Evolutionary conservation across 2,329 filamentous ascomycete species (phyloP).

Genomic region (Alternaria ethzedia): DNA sequence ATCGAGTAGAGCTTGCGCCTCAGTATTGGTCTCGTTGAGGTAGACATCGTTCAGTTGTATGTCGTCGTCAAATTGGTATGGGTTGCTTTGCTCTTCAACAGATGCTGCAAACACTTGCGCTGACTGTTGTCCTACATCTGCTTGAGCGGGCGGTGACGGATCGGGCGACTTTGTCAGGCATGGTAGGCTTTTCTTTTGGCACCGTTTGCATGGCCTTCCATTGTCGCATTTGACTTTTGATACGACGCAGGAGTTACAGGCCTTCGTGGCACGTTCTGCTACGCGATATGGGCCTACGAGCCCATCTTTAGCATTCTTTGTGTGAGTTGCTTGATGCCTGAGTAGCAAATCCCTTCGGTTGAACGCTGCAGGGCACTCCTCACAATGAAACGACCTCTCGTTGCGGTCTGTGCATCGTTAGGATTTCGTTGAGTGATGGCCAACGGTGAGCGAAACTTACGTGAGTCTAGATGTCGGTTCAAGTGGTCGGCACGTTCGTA

Average conservation of each 20-base stretch:
- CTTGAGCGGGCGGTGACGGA: background rate
- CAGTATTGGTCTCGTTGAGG: background rate
- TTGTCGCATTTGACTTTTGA: conserved; percentile 44
- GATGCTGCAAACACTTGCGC: background rate
- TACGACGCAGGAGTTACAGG: conserved; percentile 40
- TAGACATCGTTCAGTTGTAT: background rate
- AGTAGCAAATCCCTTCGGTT: conserved; percentile 37
- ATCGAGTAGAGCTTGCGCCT: conserved; percentile 16
- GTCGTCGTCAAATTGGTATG: background rate
- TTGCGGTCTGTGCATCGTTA: conserved; percentile 27
- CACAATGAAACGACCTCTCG: conserved; percentile 37
- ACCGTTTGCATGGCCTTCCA: conserved; percentile 34
- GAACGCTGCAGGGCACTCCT: conserved; percentile 38
- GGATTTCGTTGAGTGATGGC: background rate
- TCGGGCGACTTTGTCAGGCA: conserved; percentile 10
- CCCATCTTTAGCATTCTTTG: conserved; percentile 29
- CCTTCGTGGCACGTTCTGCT: conserved; percentile 31
- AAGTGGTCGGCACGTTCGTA: conserved; percentile 41
- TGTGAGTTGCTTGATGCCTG: conserved; percentile 36
- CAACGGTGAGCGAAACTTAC: conserved; percentile 7
- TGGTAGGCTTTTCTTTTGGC: conserved; percentile 15
- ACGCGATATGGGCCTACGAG: conserved; percentile 22
- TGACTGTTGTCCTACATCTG: background rate
- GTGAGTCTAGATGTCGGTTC: conserved; percentile 41
- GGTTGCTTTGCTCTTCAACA: background rate